Evolutionary conservation across 768 basidiomycete genomes (phyloP).

Genomic region (Lactarius pseudohatsudake): DNA sequence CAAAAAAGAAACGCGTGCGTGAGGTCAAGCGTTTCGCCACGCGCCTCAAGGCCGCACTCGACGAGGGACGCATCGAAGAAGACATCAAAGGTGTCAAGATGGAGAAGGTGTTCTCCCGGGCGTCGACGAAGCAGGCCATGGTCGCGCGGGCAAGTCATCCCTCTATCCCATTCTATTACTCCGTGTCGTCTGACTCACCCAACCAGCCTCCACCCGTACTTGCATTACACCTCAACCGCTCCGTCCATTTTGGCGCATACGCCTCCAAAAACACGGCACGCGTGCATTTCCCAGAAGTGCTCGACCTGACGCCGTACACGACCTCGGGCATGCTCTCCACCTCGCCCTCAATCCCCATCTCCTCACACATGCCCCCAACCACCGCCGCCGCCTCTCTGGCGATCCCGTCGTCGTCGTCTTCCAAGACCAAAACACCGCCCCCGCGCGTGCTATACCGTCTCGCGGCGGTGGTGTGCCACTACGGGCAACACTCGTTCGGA

Average conservation of each 20-base stretch:
- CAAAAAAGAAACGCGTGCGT: constrained; percentile 74
- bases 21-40: constrained; percentile 67
- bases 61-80: constrained; percentile 78
- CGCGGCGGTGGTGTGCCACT: constrained; percentile 86
- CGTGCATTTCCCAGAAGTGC: constrained; percentile 80
- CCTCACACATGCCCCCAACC: constrained; percentile 50
- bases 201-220: constrained; percentile 80
- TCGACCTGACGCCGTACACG: constrained; percentile 87
- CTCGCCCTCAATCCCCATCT: constrained; percentile 68
- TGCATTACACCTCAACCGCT: constrained; percentile 88
- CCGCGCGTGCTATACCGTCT: constrained; percentile 84
- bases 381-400: constrained; percentile 41
- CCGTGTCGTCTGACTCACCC: neutral
- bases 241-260: constrained; percentile 72
- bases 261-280: constrained; percentile 83
- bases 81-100: constrained; percentile 78
- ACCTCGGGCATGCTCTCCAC: constrained; percentile 78
- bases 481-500: constrained; percentile 88
- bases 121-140: constrained; percentile 90
- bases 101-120: constrained; percentile 70
- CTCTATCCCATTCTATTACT: constrained; percentile 7
- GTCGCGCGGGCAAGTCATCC: constrained; percentile 70
- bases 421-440: constrained; percentile 4
- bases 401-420: neutral
- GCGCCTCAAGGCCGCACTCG: constrained; percentile 60